These are phyloP conservation scores for Carallia pectinifolia DNA, from an alignment of 345 rosid species.

Conservation along the genomic window DNA sequence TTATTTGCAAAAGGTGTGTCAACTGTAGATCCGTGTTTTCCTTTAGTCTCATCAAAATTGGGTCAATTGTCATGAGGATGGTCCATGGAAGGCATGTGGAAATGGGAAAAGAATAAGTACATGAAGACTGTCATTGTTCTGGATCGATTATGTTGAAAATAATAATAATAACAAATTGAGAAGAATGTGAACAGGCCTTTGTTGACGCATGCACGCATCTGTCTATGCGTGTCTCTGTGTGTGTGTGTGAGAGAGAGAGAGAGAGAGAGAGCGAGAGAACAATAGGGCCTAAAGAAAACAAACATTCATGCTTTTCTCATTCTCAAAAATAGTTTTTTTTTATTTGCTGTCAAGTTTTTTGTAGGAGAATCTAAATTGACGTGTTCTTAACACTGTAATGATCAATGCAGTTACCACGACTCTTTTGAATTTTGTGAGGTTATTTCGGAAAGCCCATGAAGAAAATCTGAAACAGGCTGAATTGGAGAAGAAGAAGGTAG, in stretches of 20 bases:
- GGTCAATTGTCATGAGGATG: too few species aligned
- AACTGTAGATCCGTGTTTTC: too few species aligned
- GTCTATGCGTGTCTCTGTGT: too few species aligned
- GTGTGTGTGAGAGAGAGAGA: too few species aligned
- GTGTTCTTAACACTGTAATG: constrained; percentile 8
- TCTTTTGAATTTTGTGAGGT: constrained; percentile 73
- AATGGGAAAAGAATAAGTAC: neutral
- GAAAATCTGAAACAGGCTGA: constrained; percentile 89
- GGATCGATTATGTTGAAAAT: neutral
- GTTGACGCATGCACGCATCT: too few species aligned
- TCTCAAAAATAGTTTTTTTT: neutral
- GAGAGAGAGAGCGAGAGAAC: neutral
- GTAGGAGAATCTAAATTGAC: constrained; percentile 7
- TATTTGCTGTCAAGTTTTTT: neutral
- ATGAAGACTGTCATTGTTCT: neutral
- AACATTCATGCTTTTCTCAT: neutral
- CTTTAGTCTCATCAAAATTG: too few species aligned
- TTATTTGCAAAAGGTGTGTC: too few species aligned
- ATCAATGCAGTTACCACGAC: constrained; percentile 76
- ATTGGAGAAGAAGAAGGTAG: constrained; percentile 86
- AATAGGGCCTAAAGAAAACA: neutral
- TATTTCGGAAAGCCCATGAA: constrained; percentile 92
- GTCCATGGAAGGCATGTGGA: too few species aligned
- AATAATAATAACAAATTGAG: neutral
- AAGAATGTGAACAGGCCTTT: neutral